phyloP scores from a whole-genome alignment of 257 asterid genomes.

The Solanum tacnaense region DNA sequence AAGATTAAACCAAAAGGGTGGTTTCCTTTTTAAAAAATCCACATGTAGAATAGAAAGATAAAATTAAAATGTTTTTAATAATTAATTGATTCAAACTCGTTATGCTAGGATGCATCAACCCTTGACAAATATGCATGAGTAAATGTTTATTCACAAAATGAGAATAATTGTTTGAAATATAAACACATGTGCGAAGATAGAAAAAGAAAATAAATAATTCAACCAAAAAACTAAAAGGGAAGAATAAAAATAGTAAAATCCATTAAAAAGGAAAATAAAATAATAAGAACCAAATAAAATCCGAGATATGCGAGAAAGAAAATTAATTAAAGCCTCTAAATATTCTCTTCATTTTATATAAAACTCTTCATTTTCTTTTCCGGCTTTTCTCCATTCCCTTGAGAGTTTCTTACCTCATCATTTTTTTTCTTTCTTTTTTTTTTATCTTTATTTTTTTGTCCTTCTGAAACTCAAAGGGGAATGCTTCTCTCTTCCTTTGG shows the following conservation, averaged over 20 bases:
- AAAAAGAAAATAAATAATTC: neutral
- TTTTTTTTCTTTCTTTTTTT: neutral
- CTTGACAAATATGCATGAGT: neutral
- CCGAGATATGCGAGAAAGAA: neutral
- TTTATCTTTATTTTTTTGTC: neutral
- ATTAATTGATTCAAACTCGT: neutral
- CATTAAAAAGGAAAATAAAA: neutral
- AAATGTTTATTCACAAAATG: neutral
- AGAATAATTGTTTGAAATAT: neutral
- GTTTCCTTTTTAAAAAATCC: neutral
- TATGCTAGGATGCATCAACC: neutral
- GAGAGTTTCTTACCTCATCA: constrained; percentile 1
- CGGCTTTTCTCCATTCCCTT: neutral
- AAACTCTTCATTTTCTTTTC: neutral
- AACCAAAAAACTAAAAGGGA: neutral
- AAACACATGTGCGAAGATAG: neutral
- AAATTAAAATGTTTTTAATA: neutral
- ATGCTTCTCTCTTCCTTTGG: neutral
- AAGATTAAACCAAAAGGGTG: neutral
- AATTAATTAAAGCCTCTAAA: neutral
- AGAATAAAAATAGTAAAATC: neutral
- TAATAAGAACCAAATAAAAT: neutral
- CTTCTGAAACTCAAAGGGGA: constrained; percentile 3
- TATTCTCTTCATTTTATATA: neutral
- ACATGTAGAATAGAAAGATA: neutral